Evolutionary conservation across 1,139 yeast species (phyloP).

Genomic region (Kodamaea sp.): DNA sequence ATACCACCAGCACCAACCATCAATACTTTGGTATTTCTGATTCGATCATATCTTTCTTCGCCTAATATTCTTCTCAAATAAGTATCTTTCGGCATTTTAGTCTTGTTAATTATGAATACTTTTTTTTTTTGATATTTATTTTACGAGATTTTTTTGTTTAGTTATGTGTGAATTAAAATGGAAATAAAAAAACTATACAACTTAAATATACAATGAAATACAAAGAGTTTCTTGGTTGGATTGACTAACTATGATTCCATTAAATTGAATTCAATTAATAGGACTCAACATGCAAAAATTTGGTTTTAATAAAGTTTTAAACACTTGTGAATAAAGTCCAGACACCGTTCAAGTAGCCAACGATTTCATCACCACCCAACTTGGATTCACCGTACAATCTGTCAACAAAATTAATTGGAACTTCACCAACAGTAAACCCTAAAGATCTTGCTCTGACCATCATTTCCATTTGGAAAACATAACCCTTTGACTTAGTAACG

Average conservation of each 20-base stretch:
- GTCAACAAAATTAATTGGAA: constrained; percentile 77
- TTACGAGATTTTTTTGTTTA: background rate
- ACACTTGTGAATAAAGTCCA: constrained; percentile 68
- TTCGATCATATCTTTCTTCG: constrained; percentile 24
- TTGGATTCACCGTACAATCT: constrained; percentile 78
- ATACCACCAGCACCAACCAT: constrained; percentile 99
- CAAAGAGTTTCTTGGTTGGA: too few relatives aligned
- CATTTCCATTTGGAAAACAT: constrained; percentile 89
- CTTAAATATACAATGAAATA: too few relatives aligned
- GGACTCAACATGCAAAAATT: too few relatives aligned
- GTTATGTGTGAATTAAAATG: background rate
- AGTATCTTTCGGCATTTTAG: constrained; percentile 37
- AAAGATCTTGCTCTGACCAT: constrained; percentile 76
- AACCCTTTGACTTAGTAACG: constrained; percentile 73
- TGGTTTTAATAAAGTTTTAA: constrained; percentile 20
- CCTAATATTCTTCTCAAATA: constrained; percentile 47
- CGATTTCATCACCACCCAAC: constrained; percentile 79
- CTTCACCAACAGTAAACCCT: constrained; percentile 73
- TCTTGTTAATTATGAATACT: background rate
- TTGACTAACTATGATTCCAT: too few relatives aligned
- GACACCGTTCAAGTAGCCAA: constrained; percentile 72
- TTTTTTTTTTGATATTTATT: background rate
- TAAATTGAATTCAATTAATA: too few relatives aligned
- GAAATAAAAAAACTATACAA: background rate
- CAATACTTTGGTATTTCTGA: constrained; percentile 56